phyloP scores from a whole-genome alignment of 768 basidiomycete species.

The Naganishia vishniacii region DNA sequence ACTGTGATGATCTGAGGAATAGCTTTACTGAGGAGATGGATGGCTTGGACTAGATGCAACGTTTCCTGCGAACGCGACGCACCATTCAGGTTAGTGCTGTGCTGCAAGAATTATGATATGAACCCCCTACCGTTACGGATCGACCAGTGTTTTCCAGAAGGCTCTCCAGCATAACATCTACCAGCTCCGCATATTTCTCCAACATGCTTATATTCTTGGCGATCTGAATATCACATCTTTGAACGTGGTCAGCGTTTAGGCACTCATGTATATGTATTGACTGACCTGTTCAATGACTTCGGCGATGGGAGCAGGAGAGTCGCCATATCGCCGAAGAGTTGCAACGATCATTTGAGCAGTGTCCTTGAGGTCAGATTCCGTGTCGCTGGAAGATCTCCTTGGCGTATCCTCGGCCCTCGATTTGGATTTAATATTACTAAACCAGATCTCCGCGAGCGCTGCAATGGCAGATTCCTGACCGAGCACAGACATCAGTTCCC shows the following conservation, averaged over 20 bases:
- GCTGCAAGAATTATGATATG: not conserved
- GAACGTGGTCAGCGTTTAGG: not conserved
- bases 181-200: constrained; percentile 19
- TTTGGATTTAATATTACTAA: constrained; percentile 43
- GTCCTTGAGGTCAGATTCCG: constrained; percentile 3
- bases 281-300: constrained; percentile 21
- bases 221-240: not conserved
- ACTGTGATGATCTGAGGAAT: constrained; percentile 80
- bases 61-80: constrained; percentile 16
- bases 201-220: constrained; percentile 9
- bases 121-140: not conserved
- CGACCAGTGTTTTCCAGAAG: constrained; percentile 6
- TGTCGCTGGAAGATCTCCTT: not conserved
- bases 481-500: not conserved
- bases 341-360: constrained; percentile 16
- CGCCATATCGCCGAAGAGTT: constrained; percentile 4
- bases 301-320: constrained; percentile 8
- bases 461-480: constrained; percentile 73
- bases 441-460: constrained; percentile 87
- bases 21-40: constrained; percentile 73
- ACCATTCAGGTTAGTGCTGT: not conserved
- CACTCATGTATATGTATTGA: not conserved
- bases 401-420: constrained; percentile 4
- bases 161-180: constrained; percentile 21
- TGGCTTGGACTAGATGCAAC: constrained; percentile 57